Base-by-base conservation (phyloP, 2,329 filamentous ascomycete genomes). In the Seiridium cupressi region DNA sequence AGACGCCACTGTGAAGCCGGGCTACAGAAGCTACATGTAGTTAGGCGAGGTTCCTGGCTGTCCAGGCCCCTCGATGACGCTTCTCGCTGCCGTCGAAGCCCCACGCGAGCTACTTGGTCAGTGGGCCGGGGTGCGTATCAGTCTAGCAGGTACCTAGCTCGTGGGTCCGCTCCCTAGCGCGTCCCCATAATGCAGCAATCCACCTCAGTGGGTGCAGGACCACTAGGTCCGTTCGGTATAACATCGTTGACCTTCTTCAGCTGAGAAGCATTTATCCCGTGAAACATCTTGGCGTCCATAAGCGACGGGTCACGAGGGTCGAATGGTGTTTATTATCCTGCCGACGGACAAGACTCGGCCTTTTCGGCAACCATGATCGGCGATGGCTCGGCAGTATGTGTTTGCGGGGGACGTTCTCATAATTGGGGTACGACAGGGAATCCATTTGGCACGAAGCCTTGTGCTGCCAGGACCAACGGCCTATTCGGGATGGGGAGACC, bases 51-150 rank as follows among this genome's bases (percentile, higher is more conserved):
- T 49, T 49, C 26, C 18, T 49, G 47, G 26, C n/a, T 26, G 32
- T 9, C 47, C 26, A 31, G 36, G 53, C 53, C 53, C 53, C 53
- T 42, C 53, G 9, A 55, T 44, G 53, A 55, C 53, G 36, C 36
- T 55, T 26, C 10, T 44, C 34, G 9, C 8, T 26, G 18, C 18
- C 18, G 18, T 26, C 18, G 18, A 26, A 26, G 18, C 46, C 46
- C n/a, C 8, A 10, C 46, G 26, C 13, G 46, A 9, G 46, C 46
- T 48, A 31, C n/a, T 48, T 8, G 13, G 2, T 31, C 26, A 31
- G 8, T n/a, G 46, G 46, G 46, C 26, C 26, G 8, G 13, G 13
- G 26, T 31, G 26, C 18, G 18, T 26, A 26, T 26, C 18, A 26
- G 18, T 26, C 18, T 26, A 26, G 18, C 18, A 26, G 18, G 18